Percentiles rank a stretch among this genome's conserved stretches.
phyloP scores from a whole-genome alignment of 2,329 filamentous ascomycete genomes.

The Alternaria arbusti region DNA sequence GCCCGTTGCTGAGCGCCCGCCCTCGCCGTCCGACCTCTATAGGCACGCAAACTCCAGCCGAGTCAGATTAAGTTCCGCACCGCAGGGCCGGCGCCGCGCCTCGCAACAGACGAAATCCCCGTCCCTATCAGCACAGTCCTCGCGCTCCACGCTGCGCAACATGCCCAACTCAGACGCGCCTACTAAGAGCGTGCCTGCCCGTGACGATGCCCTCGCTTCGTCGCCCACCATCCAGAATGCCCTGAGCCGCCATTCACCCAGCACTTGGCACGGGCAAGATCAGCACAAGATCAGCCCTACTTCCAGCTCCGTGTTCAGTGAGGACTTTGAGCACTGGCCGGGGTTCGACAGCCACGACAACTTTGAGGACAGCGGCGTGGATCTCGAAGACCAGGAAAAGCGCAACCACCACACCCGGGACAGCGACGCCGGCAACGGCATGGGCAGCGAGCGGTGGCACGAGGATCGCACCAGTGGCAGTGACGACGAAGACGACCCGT shows the following conservation, averaged over 20 bases:
- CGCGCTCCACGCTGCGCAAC: conserved; percentile 45
- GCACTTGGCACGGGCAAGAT: conserved; percentile 26
- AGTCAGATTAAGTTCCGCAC: conserved; percentile 37
- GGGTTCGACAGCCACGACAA: conserved; percentile 40
- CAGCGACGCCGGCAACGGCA: conserved; percentile 45
- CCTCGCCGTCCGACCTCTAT: conserved; percentile 47
- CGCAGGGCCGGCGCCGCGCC: conserved; percentile 36
- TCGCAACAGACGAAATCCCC: conserved; percentile 40
- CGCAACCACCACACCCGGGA: conserved; percentile 42
- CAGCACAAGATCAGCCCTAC: conserved; percentile 40
- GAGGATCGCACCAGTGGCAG: conserved; percentile 50
- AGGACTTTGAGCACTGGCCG: conserved; percentile 53
- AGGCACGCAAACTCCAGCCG: conserved; percentile 29
- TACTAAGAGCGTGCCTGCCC: conserved; percentile 17
- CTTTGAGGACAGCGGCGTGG: conserved; percentile 46
- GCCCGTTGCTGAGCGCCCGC: conserved; percentile 57
- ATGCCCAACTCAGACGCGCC: conserved; percentile 31
- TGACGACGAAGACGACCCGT: conserved; percentile 62
- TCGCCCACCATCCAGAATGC: conserved; percentile 42
- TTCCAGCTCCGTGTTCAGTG: conserved; percentile 53
- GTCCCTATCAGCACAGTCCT: conserved; percentile 42
- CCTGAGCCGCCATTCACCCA: conserved; percentile 17
- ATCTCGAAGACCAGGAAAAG: conserved; percentile 42
- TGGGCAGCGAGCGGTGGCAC: conserved; percentile 43
- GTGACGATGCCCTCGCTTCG: conserved; percentile 38